phyloP scores from a whole-genome alignment of 129 eudicot genomes.

The Escallonia rubra region DNA sequence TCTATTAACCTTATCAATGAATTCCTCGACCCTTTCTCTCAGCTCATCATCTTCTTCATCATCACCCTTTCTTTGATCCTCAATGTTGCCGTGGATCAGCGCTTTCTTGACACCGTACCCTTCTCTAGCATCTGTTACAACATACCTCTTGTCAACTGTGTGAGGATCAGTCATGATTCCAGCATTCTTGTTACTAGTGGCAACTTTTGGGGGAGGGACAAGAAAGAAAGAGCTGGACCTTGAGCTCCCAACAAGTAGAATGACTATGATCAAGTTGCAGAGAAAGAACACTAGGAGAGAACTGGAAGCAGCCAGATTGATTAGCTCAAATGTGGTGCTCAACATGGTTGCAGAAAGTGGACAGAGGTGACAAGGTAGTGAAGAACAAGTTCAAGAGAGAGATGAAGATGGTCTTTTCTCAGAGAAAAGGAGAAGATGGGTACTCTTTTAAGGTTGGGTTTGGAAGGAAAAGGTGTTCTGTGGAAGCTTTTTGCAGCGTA shows the following conservation, averaged over 20 bases:
- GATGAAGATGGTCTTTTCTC: conserved; percentile 7
- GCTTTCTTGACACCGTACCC: conserved; percentile 5
- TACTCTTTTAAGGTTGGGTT: conserved; percentile 17
- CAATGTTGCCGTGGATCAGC: neutral
- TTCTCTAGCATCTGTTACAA: conserved; percentile 14
- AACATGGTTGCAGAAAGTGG: conserved; percentile 29
- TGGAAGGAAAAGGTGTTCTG: conserved; percentile 25
- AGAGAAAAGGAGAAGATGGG: conserved; percentile 1
- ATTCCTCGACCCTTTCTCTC: conserved; percentile 64
- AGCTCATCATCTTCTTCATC: conserved; percentile 60
- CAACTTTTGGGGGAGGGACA: neutral
- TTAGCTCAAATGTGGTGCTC: conserved; percentile 39
- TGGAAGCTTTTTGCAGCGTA: conserved; percentile 31
- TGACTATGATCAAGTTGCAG: conserved; percentile 55
- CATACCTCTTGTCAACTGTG: conserved; percentile 4
- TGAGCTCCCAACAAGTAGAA: conserved; percentile 44
- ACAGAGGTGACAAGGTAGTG: conserved; percentile 3
- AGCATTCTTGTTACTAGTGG: neutral
- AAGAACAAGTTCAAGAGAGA: neutral
- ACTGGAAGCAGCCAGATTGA: conserved; percentile 46
- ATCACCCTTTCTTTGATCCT: conserved; percentile 11
- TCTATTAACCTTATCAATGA: conserved; percentile 55
- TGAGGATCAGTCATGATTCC: neutral
- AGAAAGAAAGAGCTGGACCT: conserved; percentile 24
- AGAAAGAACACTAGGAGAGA: conserved; percentile 46